A percentile compares a stretch with the other conserved stretches of the same genome.
phyloP scores from a whole-genome alignment of 257 asterid genomes.

The Primulina eburnea region DNA sequence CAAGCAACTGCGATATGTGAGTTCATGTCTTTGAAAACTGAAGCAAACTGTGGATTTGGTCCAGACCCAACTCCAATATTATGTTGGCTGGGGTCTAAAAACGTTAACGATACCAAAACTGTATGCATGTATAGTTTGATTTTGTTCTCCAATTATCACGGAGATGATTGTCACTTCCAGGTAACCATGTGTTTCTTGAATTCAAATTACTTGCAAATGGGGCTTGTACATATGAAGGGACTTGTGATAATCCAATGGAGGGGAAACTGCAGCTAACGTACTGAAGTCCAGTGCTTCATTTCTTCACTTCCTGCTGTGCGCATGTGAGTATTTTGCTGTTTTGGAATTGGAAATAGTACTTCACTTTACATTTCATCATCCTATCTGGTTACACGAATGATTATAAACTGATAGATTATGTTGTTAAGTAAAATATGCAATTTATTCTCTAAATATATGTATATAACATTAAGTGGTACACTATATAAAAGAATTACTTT shows the following conservation, averaged over 20 bases:
- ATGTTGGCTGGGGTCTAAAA: no score
- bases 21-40: neutral
- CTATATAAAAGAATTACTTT: no score
- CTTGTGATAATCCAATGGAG: no score
- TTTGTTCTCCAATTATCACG: no score
- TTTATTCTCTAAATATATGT: no score
- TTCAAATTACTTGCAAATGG: neutral
- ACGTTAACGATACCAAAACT: neutral
- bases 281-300: neutral
- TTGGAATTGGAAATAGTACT: no score
- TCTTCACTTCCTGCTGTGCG: neutral
- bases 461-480: no score
- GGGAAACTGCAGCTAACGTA: neutral
- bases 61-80: neutral
- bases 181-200: neutral
- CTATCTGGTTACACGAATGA: no score
- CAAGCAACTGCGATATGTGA: neutral
- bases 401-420: no score
- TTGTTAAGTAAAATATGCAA: no score
- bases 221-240: neutral
- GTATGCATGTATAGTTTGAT: neutral
- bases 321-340: no score
- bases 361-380: no score
- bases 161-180: neutral
- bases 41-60: neutral